Evolutionary conservation across 2,329 filamentous ascomycete species (phyloP).

Genomic region (Hypoxylon sp.): DNA sequence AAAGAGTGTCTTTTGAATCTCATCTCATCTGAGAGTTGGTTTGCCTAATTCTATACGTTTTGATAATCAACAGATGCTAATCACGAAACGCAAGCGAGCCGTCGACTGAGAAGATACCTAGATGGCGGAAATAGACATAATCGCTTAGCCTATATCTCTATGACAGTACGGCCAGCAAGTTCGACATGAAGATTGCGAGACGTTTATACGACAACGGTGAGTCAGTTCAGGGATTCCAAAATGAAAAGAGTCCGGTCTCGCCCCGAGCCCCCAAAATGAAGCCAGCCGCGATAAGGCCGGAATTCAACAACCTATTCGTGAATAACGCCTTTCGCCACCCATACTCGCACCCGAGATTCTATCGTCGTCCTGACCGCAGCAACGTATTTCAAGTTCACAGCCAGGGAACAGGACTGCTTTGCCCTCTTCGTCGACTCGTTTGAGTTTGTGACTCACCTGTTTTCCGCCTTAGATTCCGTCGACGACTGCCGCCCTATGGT

Average conservation of each 20-base stretch:
- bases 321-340: constrained; percentile 10
- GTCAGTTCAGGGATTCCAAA: too few relatives aligned
- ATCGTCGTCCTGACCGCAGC: neutral
- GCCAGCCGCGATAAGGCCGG: too few relatives aligned
- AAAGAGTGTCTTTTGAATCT: neutral
- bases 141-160: neutral
- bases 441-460: neutral
- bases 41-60: too few relatives aligned
- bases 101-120: neutral
- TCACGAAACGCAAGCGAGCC: neutral
- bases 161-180: neutral
- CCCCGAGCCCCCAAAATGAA: too few relatives aligned
- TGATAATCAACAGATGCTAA: neutral
- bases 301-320: too few relatives aligned
- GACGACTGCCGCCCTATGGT: neutral
- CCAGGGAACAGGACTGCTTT: neutral
- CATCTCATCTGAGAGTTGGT: neutral
- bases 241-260: too few relatives aligned
- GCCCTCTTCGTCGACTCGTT: neutral
- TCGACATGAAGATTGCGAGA: too few relatives aligned
- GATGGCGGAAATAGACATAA: neutral
- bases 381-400: neutral
- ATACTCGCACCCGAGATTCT: constrained; percentile 8
- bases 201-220: too few relatives aligned
- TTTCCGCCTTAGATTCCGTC: constrained; percentile 1